Percentiles rank a stretch among this genome's conserved stretches.
phyloP scores from a whole-genome alignment of 2,329 filamentous ascomycete species.

The Epicoccum nigrum region DNA sequence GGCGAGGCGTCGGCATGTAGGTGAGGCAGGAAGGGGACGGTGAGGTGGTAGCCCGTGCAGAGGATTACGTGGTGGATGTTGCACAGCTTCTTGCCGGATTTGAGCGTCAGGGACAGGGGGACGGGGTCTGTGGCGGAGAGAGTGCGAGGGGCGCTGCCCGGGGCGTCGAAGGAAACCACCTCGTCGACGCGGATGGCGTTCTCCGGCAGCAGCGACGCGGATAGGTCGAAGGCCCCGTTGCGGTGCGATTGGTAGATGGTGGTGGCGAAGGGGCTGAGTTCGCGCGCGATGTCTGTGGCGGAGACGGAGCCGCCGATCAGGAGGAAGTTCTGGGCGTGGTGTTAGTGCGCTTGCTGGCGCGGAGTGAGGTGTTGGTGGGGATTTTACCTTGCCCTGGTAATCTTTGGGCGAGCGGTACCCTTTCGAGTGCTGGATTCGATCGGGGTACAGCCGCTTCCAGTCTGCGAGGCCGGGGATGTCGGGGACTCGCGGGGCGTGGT shows the following conservation, averaged over 20 bases:
- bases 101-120: constrained; percentile 59
- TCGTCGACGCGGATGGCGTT: constrained; percentile 61
- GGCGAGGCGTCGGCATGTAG: constrained; percentile 55
- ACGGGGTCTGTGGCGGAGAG: constrained; percentile 47
- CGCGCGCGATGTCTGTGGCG: constrained; percentile 60
- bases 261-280: constrained; percentile 54
- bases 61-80: constrained; percentile 68
- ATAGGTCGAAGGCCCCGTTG: constrained; percentile 65
- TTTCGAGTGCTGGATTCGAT: constrained; percentile 59
- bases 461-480: constrained; percentile 55
- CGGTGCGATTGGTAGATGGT: constrained; percentile 63
- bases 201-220: constrained; percentile 59
- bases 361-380: too few species aligned
- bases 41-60: constrained; percentile 72
- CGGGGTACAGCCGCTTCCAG: constrained; percentile 55
- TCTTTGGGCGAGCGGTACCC: constrained; percentile 54
- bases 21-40: constrained; percentile 66
- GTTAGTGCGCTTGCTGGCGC: neutral
- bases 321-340: constrained; percentile 55
- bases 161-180: constrained; percentile 54
- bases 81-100: constrained; percentile 59
- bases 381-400: constrained; percentile 62
- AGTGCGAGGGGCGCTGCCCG: neutral
- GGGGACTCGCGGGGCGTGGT: constrained; percentile 58
- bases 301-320: constrained; percentile 64